phyloP scores from a whole-genome alignment of 495 filamentous ascomycete genomes.

The Jackrogersella minutella region DNA sequence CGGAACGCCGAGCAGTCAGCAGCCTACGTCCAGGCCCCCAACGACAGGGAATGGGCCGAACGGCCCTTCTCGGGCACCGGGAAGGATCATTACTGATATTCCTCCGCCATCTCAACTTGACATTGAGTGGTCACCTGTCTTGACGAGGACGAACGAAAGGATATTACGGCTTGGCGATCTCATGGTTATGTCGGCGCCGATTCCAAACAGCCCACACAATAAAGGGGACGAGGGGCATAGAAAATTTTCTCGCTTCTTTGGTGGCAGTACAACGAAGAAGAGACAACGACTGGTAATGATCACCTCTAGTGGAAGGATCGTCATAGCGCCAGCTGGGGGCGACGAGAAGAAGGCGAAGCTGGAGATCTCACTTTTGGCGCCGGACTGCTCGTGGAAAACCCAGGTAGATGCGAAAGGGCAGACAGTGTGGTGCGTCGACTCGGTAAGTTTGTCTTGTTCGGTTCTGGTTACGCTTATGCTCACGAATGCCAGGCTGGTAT shows the following conservation, averaged over 20 bases:
- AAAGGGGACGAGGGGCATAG: slow-evolving; percentile 67
- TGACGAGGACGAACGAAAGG: slow-evolving; percentile 88
- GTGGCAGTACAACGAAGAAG: slow-evolving; percentile 88
- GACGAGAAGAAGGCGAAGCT: slow-evolving; percentile 96
- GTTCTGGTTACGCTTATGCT: slow-evolving; percentile 27
- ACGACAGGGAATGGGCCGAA: slow-evolving; percentile 43
- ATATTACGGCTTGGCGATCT: slow-evolving; percentile 95
- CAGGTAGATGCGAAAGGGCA: slow-evolving; percentile 84
- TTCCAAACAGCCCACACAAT: slow-evolving; percentile 73
- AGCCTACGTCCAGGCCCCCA: slow-evolving; percentile 55
- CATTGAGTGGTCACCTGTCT: slow-evolving; percentile 98
- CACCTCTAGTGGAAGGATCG: slow-evolving; percentile 86
- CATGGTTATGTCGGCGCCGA: slow-evolving; percentile 78
- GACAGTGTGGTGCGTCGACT: slow-evolving; percentile 90
- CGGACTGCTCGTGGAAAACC: slow-evolving; percentile 78
- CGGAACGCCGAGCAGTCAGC: slow-evolving; percentile 60
- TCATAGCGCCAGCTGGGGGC: slow-evolving; percentile 89
- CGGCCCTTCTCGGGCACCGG: slow-evolving; percentile 59
- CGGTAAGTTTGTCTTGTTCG: slow-evolving; percentile 66
- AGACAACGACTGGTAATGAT: slow-evolving; percentile 94
- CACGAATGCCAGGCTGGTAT: slow-evolving; percentile 72
- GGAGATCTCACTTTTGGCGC: slow-evolving; percentile 79
- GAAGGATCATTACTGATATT: slow-evolving; percentile 91
- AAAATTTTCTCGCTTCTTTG: slow-evolving; percentile 92
- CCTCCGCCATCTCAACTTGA: slow-evolving; percentile 96